Evolutionary conservation across 2,329 filamentous ascomycete species (phyloP).

Genomic region (Venturia oleaginea): DNA sequence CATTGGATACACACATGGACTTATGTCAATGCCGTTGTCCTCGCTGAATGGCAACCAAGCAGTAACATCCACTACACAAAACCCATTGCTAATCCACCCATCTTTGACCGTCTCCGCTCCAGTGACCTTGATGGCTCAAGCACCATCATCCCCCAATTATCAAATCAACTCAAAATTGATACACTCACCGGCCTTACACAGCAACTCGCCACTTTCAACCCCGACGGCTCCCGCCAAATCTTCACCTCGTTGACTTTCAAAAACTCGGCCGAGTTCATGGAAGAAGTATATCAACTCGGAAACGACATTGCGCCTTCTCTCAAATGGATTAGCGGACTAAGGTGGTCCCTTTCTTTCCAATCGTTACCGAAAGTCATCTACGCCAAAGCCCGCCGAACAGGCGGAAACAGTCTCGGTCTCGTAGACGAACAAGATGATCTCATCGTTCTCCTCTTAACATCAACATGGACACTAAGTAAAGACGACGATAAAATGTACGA

Average conservation of each 20-base stretch:
- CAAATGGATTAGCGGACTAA: neutral
- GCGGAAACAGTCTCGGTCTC: slow-evolving; percentile 10
- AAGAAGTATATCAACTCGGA: slow-evolving; percentile 5
- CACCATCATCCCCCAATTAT: neutral
- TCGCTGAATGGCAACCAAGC: neutral
- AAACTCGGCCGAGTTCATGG: slow-evolving; percentile 11
- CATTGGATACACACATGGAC: slow-evolving; percentile 11
- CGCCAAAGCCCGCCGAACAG: neutral
- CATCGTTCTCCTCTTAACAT: neutral
- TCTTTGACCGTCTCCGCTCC: slow-evolving; percentile 5
- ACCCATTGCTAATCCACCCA: neutral
- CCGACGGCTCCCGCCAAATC: neutral
- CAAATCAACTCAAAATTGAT: neutral
- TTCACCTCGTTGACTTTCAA: slow-evolving; percentile 10
- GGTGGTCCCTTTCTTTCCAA: slow-evolving; percentile 1
- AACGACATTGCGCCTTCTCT: neutral
- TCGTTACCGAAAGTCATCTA: neutral
- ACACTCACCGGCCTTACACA: slow-evolving; percentile 1
- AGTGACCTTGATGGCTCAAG: neutral
- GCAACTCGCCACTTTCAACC: neutral
- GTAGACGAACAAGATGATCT: slow-evolving; percentile 2
- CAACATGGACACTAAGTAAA: neutral
- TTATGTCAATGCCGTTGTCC: neutral
- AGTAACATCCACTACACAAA: slow-evolving; percentile 20
- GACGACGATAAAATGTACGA: slow-evolving; percentile 7